Evolutionary conservation across 495 filamentous ascomycete species (phyloP).

Genomic region (Clohesyomyces aquaticus): DNA sequence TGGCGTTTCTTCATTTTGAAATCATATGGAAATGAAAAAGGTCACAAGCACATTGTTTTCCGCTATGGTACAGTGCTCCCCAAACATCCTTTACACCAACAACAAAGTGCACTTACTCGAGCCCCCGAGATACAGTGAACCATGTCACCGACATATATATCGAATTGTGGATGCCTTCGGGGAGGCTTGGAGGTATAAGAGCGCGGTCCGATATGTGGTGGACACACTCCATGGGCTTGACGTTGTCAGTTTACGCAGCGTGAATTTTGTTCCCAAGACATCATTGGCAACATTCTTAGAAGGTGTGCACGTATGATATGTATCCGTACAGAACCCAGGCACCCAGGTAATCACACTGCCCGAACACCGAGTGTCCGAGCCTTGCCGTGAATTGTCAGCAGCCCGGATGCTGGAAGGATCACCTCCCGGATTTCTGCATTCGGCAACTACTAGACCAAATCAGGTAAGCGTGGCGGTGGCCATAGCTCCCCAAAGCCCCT

Average conservation of each 20-base stretch:
- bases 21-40: constrained; percentile 37
- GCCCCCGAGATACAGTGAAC: too few relatives aligned
- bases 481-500: constrained; percentile 16
- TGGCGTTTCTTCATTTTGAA: constrained; percentile 36
- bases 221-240: neutral
- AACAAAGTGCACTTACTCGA: too few relatives aligned
- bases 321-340: too few relatives aligned
- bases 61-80: too few relatives aligned
- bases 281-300: too few relatives aligned
- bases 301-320: too few relatives aligned
- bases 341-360: too few relatives aligned
- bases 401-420: constrained; percentile 7
- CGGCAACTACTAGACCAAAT: constrained; percentile 2
- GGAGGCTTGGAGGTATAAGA: neutral
- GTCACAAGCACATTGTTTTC: neutral
- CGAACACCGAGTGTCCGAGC: too few relatives aligned
- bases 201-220: too few relatives aligned
- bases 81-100: too few relatives aligned
- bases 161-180: neutral
- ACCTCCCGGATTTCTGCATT: neutral
- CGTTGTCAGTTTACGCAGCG: too few relatives aligned
- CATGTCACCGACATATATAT: neutral
- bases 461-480: neutral
- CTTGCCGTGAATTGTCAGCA: constrained; percentile 14
- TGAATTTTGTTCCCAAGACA: too few relatives aligned